A percentile compares a stretch with the other conserved stretches of the same genome.
Conservation (phyloP, 208 protist genomes). For the Sergeia podlipaevii region DNA sequence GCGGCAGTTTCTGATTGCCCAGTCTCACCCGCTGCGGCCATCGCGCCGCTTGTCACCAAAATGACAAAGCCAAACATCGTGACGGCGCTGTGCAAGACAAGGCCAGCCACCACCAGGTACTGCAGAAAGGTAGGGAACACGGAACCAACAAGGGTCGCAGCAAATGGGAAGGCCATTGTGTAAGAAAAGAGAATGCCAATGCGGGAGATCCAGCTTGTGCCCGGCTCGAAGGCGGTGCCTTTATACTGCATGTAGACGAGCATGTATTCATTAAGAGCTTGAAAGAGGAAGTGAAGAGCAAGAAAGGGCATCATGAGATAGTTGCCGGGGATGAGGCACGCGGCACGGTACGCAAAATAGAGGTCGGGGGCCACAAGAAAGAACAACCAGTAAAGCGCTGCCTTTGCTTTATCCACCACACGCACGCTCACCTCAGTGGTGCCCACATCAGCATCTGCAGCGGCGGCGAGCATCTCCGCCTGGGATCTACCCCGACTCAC, state of each 20-base stretch:
- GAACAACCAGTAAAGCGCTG: slow-evolving; percentile 24
- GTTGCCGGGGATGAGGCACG: slow-evolving; percentile 22
- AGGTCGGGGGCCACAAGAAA: slow-evolving; percentile 36
- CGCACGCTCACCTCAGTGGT: not conserved
- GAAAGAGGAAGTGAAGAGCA: slow-evolving; percentile 36
- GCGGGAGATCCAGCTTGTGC: slow-evolving; percentile 11
- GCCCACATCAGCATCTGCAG: not conserved
- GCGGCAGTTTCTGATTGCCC: not conserved
- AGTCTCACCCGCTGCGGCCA: not conserved
- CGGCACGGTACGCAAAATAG: slow-evolving; percentile 31
- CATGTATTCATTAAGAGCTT: slow-evolving; percentile 33
- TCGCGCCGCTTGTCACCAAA: slow-evolving; percentile 8
- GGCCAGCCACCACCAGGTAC: slow-evolving; percentile 13
- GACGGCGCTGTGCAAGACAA: slow-evolving; percentile 19
- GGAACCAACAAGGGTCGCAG: slow-evolving; percentile 18
- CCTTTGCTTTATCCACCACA: not conserved
- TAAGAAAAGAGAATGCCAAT: slow-evolving; percentile 29
- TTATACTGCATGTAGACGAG: slow-evolving; percentile 25
- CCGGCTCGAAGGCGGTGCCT: slow-evolving; percentile 18
- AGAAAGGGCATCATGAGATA: slow-evolving; percentile 44
- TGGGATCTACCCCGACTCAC: slow-evolving; percentile 8
- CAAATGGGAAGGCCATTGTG: slow-evolving; percentile 25
- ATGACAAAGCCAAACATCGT: slow-evolving; percentile 12
- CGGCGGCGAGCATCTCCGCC: slow-evolving; percentile 3
- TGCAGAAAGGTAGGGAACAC: slow-evolving; percentile 33